These are phyloP conservation scores for Brasilioporus rufonigricans DNA, from an alignment of 768 basidiomycete species.

Conservation along the genomic window DNA sequence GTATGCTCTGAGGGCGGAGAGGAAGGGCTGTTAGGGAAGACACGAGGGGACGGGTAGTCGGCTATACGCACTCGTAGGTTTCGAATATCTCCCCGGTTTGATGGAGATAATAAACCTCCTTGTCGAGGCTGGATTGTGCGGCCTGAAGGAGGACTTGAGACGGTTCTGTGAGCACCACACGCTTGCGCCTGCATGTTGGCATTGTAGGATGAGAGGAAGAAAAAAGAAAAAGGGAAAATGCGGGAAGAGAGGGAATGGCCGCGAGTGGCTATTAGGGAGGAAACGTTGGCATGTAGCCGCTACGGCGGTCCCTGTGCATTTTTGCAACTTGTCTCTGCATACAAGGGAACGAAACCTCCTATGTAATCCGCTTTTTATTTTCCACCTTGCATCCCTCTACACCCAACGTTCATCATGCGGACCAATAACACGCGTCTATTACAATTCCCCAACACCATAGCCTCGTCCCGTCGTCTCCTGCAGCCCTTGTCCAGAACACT, in stretches of 20 bases:
- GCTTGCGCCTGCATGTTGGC: constrained; percentile 88
- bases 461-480: not conserved
- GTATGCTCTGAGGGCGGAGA: constrained; percentile 54
- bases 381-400: constrained; percentile 1
- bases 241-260: constrained; percentile 56
- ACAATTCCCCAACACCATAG: not conserved
- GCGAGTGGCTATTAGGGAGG: constrained; percentile 57
- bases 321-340: constrained; percentile 27
- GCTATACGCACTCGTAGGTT: constrained; percentile 78
- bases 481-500: not conserved
- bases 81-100: constrained; percentile 98
- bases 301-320: constrained; percentile 33
- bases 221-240: constrained; percentile 48
- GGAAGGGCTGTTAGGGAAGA: constrained; percentile 21
- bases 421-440: constrained; percentile 7
- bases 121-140: constrained; percentile 59
- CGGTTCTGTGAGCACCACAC: constrained; percentile 85
- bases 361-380: constrained; percentile 8
- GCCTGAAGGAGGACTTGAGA: constrained; percentile 66
- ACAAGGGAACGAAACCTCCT: constrained; percentile 22
- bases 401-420: not conserved
- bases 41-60: constrained; percentile 21
- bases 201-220: constrained; percentile 50
- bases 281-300: constrained; percentile 44
- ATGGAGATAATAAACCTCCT: constrained; percentile 86